phyloP scores from a whole-genome alignment of 192 early-diverging fungal genomes.

The Phlyctochytrium planicorne region DNA sequence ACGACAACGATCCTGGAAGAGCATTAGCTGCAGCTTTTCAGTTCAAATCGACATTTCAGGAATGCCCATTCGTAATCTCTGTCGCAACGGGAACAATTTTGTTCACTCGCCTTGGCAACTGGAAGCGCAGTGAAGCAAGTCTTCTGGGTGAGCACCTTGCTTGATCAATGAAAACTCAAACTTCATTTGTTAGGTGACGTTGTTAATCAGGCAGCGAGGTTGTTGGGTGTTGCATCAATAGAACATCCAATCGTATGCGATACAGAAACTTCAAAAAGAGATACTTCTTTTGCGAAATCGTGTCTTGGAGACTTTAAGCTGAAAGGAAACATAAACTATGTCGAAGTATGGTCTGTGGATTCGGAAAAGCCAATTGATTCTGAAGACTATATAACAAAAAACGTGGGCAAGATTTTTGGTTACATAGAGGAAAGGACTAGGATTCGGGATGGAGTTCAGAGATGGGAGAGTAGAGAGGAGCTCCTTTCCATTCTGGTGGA shows the following conservation, averaged over 20 bases:
- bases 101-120: not conserved
- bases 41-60: not conserved
- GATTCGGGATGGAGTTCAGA: not conserved
- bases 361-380: too few species aligned
- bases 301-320: not conserved
- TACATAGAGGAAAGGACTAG: not conserved
- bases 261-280: not conserved
- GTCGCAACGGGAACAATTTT: not conserved
- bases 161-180: too few species aligned
- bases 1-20: not conserved
- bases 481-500: not conserved
- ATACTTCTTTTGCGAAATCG: not conserved
- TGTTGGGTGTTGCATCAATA: not conserved
- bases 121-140: not conserved
- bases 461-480: not conserved
- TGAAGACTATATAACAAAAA: too few species aligned
- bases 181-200: not conserved
- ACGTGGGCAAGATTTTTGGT: not conserved
- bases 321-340: not conserved
- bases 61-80: not conserved
- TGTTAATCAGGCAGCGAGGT: not conserved
- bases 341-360: not conserved
- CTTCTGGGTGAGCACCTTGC: too few species aligned
- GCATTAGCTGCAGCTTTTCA: not conserved
- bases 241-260: not conserved